These are phyloP conservation scores for Aspergillus neoniger DNA, from an alignment of 2,329 filamentous ascomycete genomes.

Conservation along the genomic window DNA sequence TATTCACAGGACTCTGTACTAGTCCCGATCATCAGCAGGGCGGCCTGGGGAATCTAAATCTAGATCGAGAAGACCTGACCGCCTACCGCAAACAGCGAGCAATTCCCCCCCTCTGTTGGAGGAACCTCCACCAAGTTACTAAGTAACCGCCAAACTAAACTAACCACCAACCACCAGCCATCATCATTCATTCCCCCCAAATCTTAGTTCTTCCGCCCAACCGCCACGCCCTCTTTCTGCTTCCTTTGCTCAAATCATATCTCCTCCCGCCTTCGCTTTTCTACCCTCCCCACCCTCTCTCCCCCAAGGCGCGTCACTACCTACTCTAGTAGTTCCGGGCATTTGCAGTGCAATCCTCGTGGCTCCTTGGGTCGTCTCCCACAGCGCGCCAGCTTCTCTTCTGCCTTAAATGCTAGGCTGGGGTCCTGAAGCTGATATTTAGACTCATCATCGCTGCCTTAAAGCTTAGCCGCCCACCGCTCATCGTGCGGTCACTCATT, in stretches of 20 bases:
- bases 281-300: neutral
- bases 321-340: neutral
- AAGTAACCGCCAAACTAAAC: neutral
- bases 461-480: slow-evolving; percentile 9
- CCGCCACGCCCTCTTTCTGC: slow-evolving; percentile 22
- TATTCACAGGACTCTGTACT: no score
- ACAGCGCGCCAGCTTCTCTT: slow-evolving; percentile 12
- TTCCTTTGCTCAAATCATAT: neutral
- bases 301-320: neutral
- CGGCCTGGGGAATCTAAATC: neutral
- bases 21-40: neutral
- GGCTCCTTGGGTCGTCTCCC: neutral
- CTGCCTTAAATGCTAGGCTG: slow-evolving; percentile 8
- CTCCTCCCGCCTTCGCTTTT: slow-evolving; percentile 6
- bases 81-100: slow-evolving; percentile 25
- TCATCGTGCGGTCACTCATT: slow-evolving; percentile 4
- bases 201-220: slow-evolving; percentile 21
- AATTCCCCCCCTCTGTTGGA: slow-evolving; percentile 12
- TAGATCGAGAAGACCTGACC: slow-evolving; percentile 15
- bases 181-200: slow-evolving; percentile 1
- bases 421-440: neutral
- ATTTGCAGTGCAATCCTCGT: neutral
- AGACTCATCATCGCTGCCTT: slow-evolving; percentile 14
- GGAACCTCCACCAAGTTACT: neutral
- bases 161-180: neutral